Evolutionary conservation across 2,329 filamentous ascomycete species (phyloP).

Genomic region (Penicillium expansum): DNA sequence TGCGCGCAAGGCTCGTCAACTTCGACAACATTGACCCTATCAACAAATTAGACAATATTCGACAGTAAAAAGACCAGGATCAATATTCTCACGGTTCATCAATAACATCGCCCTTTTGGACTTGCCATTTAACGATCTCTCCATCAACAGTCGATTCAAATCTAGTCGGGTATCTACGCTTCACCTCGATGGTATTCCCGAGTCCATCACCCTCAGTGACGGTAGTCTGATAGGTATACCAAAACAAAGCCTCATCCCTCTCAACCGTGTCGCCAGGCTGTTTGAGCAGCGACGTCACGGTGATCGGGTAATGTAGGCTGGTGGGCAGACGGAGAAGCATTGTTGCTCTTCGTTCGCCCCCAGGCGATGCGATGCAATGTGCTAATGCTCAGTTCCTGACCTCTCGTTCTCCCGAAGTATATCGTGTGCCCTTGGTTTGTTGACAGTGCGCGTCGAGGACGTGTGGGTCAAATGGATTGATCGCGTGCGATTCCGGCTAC

Average conservation of each 20-base stretch:
- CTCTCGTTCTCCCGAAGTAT: neutral
- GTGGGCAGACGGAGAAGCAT: conserved; percentile 51
- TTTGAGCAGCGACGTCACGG: conserved; percentile 80
- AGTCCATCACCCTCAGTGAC: conserved; percentile 67
- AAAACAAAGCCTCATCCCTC: conserved; percentile 74
- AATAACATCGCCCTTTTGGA: conserved; percentile 51
- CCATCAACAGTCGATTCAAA: conserved; percentile 86
- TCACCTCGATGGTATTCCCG: conserved; percentile 67
- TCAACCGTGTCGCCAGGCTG: conserved; percentile 70
- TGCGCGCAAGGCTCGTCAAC: conserved; percentile 91
- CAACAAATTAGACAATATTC: conserved; percentile 8
- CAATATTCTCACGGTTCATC: conserved; percentile 40
- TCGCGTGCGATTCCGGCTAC: conserved; percentile 24
- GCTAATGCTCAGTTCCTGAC: neutral
- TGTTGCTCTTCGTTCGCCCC: conserved; percentile 18
- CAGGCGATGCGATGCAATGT: conserved; percentile 10
- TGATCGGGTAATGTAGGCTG: conserved; percentile 86
- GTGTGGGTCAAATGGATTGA: conserved; percentile 12
- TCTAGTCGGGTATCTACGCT: conserved; percentile 69
- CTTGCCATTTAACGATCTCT: conserved; percentile 70
- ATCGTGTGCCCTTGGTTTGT: neutral
- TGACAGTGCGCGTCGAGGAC: conserved; percentile 7
- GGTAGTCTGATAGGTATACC: conserved; percentile 80
- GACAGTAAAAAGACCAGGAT: neutral
- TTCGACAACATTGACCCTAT: conserved; percentile 60